These are phyloP conservation scores for Camellia lanceoleosa DNA, from an alignment of 148 eudicot species.

Conservation along the genomic window DNA sequence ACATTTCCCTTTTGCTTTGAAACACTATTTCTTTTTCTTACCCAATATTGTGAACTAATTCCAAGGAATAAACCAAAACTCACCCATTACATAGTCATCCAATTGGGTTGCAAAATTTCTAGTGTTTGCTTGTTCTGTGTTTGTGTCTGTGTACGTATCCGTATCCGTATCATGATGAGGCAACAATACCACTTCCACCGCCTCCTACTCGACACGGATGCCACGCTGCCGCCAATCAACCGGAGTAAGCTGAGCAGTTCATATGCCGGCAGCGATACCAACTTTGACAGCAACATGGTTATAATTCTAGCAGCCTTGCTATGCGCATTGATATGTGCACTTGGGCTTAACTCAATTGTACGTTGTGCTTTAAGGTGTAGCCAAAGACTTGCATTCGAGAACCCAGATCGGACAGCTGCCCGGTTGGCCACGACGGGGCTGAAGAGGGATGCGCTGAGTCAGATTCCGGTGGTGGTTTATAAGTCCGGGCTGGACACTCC, in stretches of 20 bases:
- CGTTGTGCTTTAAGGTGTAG: slow-evolving; percentile 17
- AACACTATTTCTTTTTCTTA: background rate
- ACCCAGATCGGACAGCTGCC: background rate
- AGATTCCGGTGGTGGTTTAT: slow-evolving; percentile 19
- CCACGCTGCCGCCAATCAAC: background rate
- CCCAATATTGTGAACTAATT: too few relatives aligned
- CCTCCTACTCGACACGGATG: background rate
- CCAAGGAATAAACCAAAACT: background rate
- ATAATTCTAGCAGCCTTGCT: slow-evolving; percentile 25
- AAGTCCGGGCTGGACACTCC: background rate
- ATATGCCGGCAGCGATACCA: background rate
- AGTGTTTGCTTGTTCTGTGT: too few relatives aligned
- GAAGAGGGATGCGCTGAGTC: slow-evolving; percentile 14
- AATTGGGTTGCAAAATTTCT: too few relatives aligned
- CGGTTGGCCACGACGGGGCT: background rate
- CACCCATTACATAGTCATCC: too few relatives aligned
- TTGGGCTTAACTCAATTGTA: slow-evolving; percentile 25
- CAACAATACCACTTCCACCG: background rate
- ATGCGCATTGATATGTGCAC: slow-evolving; percentile 25
- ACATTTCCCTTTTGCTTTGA: background rate
- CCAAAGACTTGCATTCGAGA: background rate
- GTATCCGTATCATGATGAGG: background rate
- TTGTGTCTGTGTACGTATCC: too few relatives aligned
- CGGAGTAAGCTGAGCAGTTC: background rate
- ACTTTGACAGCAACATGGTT: slow-evolving; percentile 6